A percentile compares a stretch with the other conserved stretches of the same genome.
These are phyloP conservation scores for Epichloe coenophiala DNA, from an alignment of 2,329 filamentous ascomycete genomes.

Conservation along the genomic window DNA sequence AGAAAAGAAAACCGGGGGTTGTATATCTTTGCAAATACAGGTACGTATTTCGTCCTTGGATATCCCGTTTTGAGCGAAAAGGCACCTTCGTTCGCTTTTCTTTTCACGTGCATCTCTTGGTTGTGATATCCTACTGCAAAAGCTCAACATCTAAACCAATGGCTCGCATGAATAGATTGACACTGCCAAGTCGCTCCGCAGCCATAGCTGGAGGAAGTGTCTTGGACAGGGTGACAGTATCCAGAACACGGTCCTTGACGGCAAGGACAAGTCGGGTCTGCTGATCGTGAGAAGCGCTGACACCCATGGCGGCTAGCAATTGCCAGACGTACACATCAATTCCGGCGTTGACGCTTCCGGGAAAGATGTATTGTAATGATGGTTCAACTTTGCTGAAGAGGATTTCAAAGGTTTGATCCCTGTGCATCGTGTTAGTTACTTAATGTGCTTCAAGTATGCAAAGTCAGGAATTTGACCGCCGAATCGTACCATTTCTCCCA, in stretches of 20 bases:
- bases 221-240: conserved; percentile 81
- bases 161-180: conserved; percentile 96
- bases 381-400: conserved; percentile 84
- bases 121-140: conserved; percentile 23
- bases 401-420: conserved; percentile 66
- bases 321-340: conserved; percentile 98
- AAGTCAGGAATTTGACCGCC: neutral
- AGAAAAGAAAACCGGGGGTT: neutral
- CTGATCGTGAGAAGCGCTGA: conserved; percentile 84
- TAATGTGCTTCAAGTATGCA: neutral
- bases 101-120: too few relatives aligned
- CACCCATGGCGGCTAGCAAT: conserved; percentile 87
- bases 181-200: conserved; percentile 70
- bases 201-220: conserved; percentile 79
- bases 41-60: neutral
- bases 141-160: conserved; percentile 95
- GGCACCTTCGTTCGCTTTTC: conserved; percentile 1
- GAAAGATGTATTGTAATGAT: conserved; percentile 74
- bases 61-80: neutral
- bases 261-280: conserved; percentile 88
- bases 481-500: conserved; percentile 63
- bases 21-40: neutral
- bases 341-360: conserved; percentile 73
- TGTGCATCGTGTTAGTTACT: conserved; percentile 23
- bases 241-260: conserved; percentile 96